Conservation (phyloP, 192 early-diverging fungal species). For the Mortierella hygrophila region DNA sequence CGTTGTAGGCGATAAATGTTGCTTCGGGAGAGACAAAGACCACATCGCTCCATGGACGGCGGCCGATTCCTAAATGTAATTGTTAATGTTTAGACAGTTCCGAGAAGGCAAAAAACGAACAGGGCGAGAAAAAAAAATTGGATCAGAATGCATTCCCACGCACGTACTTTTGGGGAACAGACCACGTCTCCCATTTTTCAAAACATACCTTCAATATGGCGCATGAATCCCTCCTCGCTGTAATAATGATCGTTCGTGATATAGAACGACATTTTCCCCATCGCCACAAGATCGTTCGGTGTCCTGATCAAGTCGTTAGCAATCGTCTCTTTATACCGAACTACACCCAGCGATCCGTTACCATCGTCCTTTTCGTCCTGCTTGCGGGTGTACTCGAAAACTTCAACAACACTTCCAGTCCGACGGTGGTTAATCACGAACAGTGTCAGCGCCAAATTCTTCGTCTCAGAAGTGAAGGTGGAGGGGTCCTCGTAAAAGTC, state of each 20-base stretch:
- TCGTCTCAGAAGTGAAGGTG: not conserved
- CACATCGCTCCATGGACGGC: slow-evolving; percentile 2
- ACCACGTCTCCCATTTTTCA: not conserved
- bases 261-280: slow-evolving; percentile 62
- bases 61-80: not conserved
- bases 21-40: not conserved
- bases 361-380: slow-evolving; percentile 10
- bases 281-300: slow-evolving; percentile 67
- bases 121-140: not conserved
- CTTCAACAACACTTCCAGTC: slow-evolving; percentile 59
- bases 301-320: slow-evolving; percentile 55
- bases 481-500: slow-evolving; percentile 58
- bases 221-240: slow-evolving; percentile 29
- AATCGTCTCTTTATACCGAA: slow-evolving; percentile 60
- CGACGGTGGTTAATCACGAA: slow-evolving; percentile 69
- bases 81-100: no score
- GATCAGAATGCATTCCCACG: no score
- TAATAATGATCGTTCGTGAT: slow-evolving; percentile 63
- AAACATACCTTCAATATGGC: slow-evolving; percentile 45
- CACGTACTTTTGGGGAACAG: no score
- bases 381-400: slow-evolving; percentile 59
- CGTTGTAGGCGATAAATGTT: not conserved
- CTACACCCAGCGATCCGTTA: not conserved
- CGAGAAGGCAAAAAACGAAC: no score
- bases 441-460: slow-evolving; percentile 48